Evolutionary conservation across 2,329 filamentous ascomycete species (phyloP).

Genomic region (Xylaria sp.): DNA sequence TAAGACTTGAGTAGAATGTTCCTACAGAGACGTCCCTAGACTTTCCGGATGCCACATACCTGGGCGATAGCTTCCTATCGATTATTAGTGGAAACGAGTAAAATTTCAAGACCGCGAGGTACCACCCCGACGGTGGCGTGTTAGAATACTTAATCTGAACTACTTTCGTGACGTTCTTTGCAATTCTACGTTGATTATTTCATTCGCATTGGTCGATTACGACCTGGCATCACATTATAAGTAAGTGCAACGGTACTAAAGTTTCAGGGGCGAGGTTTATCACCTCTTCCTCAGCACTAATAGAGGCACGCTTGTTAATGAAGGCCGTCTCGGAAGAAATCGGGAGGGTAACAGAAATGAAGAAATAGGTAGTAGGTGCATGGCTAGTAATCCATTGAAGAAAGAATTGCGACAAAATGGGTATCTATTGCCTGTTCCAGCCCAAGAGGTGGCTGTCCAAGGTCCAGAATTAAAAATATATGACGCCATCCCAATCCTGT

Average conservation of each 20-base stretch:
- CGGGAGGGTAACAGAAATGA: not conserved
- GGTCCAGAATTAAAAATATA: not conserved
- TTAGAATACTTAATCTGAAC: not conserved
- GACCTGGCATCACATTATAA: too few species aligned
- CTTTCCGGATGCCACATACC: too few species aligned
- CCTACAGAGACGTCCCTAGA: too few species aligned
- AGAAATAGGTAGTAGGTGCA: not conserved
- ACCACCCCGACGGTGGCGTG: not conserved
- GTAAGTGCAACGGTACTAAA: too few species aligned
- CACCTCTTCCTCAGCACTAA: too few species aligned
- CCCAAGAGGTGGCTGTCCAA: not conserved
- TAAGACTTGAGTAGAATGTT: too few species aligned
- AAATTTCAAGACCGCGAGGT: not conserved
- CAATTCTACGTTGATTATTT: not conserved
- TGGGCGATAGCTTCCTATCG: too few species aligned
- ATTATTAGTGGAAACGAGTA: not conserved
- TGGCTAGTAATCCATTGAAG: not conserved
- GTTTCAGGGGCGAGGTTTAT: too few species aligned
- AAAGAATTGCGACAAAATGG: not conserved
- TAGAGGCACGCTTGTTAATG: too few species aligned
- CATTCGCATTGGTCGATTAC: too few species aligned
- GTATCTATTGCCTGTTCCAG: not conserved
- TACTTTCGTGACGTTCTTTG: not conserved
- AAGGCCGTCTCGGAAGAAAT: too few species aligned
- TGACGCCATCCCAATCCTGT: not conserved